These are phyloP conservation scores for Dentipellis fragilis DNA, from an alignment of 768 basidiomycete genomes.

Conservation along the genomic window DNA sequence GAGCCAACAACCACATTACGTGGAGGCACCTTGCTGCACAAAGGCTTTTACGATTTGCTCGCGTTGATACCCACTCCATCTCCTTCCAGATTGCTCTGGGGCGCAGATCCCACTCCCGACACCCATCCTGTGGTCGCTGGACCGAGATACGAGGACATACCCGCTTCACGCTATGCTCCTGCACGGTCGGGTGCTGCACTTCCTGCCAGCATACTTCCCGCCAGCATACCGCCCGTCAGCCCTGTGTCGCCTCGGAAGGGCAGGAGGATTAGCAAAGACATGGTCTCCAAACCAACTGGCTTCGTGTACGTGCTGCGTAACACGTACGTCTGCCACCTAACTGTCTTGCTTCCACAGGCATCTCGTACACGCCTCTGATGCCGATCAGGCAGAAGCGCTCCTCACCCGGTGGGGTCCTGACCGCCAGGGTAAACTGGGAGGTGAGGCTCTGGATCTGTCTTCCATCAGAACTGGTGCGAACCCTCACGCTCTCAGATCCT, in stretches of 20 bases:
- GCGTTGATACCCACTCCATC: conserved; percentile 60
- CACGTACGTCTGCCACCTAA: conserved; percentile 9
- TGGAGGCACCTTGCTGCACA: conserved; percentile 69
- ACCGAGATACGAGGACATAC: conserved; percentile 58
- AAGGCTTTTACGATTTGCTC: conserved; percentile 84
- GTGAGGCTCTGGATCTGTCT: conserved; percentile 30
- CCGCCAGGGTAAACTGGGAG: conserved; percentile 79
- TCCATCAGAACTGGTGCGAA: conserved; percentile 7
- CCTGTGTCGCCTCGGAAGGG: conserved; percentile 33
- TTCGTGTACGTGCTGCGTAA: conserved; percentile 58
- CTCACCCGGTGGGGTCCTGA: conserved; percentile 85
- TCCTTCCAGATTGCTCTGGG: conserved; percentile 58
- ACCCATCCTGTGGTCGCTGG: conserved; percentile 42
- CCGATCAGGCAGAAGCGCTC: conserved; percentile 79
- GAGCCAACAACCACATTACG: conserved; percentile 42
- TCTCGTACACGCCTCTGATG: conserved; percentile 85
- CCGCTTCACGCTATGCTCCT: conserved; percentile 21
- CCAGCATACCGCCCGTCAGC: conserved; percentile 23
- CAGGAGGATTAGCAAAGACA: conserved; percentile 74
- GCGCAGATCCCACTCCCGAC: conserved; percentile 23
- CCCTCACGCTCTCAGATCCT: conserved; percentile 48
- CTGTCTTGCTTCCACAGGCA: conserved; percentile 41
- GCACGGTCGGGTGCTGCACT: conserved; percentile 4
- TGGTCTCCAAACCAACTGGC: conserved; percentile 75
- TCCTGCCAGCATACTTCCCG: conserved; percentile 11